phyloP scores from a whole-genome alignment of 257 asterid genomes.

The Petunia axillaris region DNA sequence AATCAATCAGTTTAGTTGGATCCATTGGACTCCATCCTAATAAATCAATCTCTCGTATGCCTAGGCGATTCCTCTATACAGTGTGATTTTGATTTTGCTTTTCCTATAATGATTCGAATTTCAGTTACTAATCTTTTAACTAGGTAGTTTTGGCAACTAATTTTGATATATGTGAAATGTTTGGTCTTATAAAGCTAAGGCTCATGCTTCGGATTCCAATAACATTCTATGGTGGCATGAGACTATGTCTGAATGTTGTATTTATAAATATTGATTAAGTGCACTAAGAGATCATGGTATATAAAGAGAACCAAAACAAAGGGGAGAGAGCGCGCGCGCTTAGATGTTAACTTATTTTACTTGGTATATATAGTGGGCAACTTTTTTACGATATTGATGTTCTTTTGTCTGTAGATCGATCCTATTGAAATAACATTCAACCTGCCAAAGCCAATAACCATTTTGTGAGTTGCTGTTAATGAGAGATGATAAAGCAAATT shows the following conservation, averaged over 20 bases:
- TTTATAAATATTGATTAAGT: neutral
- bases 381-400: neutral
- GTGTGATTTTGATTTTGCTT: neutral
- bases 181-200: conserved; percentile 1
- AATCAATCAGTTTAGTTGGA: no score
- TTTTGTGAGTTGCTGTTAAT: neutral
- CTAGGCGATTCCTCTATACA: neutral
- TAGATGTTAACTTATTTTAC: neutral
- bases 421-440: neutral
- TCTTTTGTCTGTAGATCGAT: neutral
- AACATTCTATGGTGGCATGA: conserved; percentile 11
- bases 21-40: no score
- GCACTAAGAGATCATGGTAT: neutral
- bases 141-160: neutral
- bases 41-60: no score
- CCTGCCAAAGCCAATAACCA: neutral
- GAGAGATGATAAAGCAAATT: conserved; percentile 18
- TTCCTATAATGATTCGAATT: neutral
- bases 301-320: neutral
- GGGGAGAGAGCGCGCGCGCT: neutral
- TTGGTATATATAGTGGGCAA: neutral
- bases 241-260: neutral
- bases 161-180: neutral
- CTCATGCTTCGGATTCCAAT: conserved; percentile 8
- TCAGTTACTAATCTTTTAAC: neutral